Conservation (phyloP, 2,329 filamentous ascomycete species). For the Truncatella angustata region DNA sequence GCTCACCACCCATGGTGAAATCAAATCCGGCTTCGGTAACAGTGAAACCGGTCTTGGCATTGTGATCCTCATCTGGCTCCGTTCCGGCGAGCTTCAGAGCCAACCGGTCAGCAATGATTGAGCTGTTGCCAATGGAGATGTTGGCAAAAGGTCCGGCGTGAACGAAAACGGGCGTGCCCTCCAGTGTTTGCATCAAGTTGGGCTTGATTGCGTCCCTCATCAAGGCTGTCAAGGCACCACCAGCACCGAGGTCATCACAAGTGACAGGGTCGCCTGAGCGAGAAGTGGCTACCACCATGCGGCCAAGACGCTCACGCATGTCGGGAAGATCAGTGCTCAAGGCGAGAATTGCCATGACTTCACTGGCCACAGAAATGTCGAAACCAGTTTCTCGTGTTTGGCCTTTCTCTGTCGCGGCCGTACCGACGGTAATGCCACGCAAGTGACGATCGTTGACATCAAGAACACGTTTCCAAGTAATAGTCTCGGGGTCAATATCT, state of each 20-base stretch:
- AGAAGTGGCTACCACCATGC: slow-evolving; percentile 93
- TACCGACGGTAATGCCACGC: slow-evolving; percentile 83
- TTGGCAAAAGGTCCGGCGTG: slow-evolving; percentile 98
- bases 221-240: slow-evolving; percentile 86
- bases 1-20: slow-evolving; percentile 99
- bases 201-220: slow-evolving; percentile 99
- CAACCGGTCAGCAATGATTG: slow-evolving; percentile 90
- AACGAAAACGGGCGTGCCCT: slow-evolving; percentile 96
- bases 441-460: slow-evolving; percentile 97
- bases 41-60: slow-evolving; percentile 83
- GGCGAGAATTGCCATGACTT: slow-evolving; percentile 97
- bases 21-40: slow-evolving; percentile 98
- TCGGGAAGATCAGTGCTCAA: slow-evolving; percentile 84
- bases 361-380: slow-evolving; percentile 95
- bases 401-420: slow-evolving; percentile 87
- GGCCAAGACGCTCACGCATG: slow-evolving; percentile 88
- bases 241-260: slow-evolving; percentile 91
- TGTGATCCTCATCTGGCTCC: slow-evolving; percentile 83
- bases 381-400: slow-evolving; percentile 87
- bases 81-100: slow-evolving; percentile 95
- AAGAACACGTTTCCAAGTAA: slow-evolving; percentile 93
- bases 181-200: slow-evolving; percentile 96
- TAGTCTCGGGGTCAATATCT: slow-evolving; percentile 94
- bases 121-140: slow-evolving; percentile 96
- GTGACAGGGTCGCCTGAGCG: slow-evolving; percentile 85